Evolutionary conservation across 164 flowering plant species (phyloP).

Genomic region (Piper betle): DNA sequence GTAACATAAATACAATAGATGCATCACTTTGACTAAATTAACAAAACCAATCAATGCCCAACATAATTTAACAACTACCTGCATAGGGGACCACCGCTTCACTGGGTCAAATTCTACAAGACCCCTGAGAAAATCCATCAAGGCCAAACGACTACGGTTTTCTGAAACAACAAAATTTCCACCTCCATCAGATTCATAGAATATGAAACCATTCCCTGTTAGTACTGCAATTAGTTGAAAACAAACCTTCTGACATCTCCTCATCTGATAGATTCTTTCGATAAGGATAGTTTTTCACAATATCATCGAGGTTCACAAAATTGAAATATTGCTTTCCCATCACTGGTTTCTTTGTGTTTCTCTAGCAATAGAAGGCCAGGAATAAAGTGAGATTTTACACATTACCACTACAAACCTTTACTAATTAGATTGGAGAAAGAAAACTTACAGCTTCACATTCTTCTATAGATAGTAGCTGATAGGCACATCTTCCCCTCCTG

Average conservation of each 20-base stretch:
- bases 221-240: background rate
- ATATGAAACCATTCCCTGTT: background rate
- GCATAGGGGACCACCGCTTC: conserved; percentile 97
- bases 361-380: conserved; percentile 25
- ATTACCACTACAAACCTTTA: conserved; percentile 1
- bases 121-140: conserved; percentile 90
- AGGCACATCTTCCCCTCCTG: conserved; percentile 37
- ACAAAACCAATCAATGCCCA: no score
- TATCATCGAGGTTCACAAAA: conserved; percentile 73
- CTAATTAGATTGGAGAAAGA: background rate
- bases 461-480: conserved; percentile 57
- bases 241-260: conserved; percentile 68
- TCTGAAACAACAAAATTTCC: conserved; percentile 34
- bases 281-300: conserved; percentile 72
- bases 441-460: conserved; percentile 88
- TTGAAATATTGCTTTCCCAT: conserved; percentile 86
- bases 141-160: conserved; percentile 57
- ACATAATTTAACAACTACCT: conserved; percentile 32
- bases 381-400: background rate
- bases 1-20: background rate
- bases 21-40: background rate
- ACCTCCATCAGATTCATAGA: conserved; percentile 5
- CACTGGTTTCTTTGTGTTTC: conserved; percentile 72
- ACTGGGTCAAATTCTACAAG: conserved; percentile 97
- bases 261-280: conserved; percentile 52